Evolutionary conservation across 1,284 basidiomycete species (phyloP), one percentile per base, ranked within the genome.

Genomic region (Puccinia triticina): DNA sequence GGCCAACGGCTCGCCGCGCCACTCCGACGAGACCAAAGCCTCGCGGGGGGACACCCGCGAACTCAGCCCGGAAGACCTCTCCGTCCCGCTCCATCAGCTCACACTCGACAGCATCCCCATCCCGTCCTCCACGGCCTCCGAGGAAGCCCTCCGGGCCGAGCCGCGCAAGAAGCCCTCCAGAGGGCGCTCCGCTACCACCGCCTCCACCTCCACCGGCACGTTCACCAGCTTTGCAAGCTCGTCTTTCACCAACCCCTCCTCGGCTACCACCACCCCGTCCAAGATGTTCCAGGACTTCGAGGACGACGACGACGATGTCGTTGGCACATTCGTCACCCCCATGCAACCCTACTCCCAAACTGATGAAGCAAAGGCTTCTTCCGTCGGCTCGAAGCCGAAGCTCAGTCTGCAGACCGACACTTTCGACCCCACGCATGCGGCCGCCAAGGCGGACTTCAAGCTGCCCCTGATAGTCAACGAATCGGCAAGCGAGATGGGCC

Each of bases 311-410:
- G 81, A 82, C 23, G 81, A 77, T 26, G 37, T 37, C n/a, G 81
- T 82, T 11, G 81, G 81, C 10, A 82, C 81, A 10, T 82, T 82
- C 64, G 74, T 82, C 5, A 82, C 73, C 37, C 81, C 81, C 11
- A 82, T 82, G 81, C 57, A 82, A 67, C 81, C 73, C 18, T 82
- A 59, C 21, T 34, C 43, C 46, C 12, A 72, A 29, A 43, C n/a
- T 37, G 71, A 37, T 29, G 80, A 23, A 0, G 37, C 43, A 18
- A 50, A 53, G 46, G 26, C 10, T 71, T 18, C n/a, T n/a, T n/a
- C n/a, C n/a, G n/a, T n/a, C n/a, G n/a, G n/a, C n/a, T 40, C n/a
- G 4, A 69, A 82, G 50, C 81, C 81, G 10, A 82, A 82, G 34
- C 40, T 82, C 10, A 82, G 57, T 23, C 59, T 82, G 29, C 57